Conservation (phyloP, 169 alveolate genomes). For the Theileria orientalis region DNA sequence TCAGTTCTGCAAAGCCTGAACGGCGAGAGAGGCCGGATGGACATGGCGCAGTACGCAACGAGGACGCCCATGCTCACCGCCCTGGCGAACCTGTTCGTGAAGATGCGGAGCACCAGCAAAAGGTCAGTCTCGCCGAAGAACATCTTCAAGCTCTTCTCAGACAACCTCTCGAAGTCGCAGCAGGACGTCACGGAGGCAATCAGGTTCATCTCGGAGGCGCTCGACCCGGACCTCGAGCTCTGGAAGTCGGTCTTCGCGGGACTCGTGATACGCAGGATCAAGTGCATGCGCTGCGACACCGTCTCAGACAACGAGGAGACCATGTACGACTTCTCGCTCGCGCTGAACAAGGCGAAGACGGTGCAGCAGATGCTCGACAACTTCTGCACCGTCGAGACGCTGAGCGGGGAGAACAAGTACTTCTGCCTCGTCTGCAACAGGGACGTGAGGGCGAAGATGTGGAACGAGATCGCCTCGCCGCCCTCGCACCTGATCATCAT, state of each 20-base stretch:
- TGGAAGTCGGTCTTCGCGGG: constrained; percentile 78
- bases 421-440: constrained; percentile 71
- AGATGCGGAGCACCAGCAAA: constrained; percentile 63
- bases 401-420: constrained; percentile 74
- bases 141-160: constrained; percentile 66
- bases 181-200: constrained; percentile 80
- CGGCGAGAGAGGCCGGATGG: background rate
- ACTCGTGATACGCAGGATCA: constrained; percentile 67
- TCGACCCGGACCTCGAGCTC: constrained; percentile 69
- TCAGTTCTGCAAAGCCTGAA: no score
- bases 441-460: constrained; percentile 72
- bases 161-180: constrained; percentile 64
- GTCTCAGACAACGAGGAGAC: constrained; percentile 70
- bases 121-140: constrained; percentile 50
- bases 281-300: constrained; percentile 68
- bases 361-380: constrained; percentile 74
- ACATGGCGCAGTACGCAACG: background rate
- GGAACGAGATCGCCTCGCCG: constrained; percentile 80
- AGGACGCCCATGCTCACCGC: constrained; percentile 17
- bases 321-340: constrained; percentile 70
- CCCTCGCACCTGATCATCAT: constrained; percentile 80
- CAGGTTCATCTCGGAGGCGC: constrained; percentile 62
- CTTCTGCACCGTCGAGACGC: constrained; percentile 67
- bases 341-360: constrained; percentile 56
- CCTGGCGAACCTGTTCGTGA: constrained; percentile 48